phyloP scores from a whole-genome alignment of 257 asterid genomes.

The Solanum chmielewskii region DNA sequence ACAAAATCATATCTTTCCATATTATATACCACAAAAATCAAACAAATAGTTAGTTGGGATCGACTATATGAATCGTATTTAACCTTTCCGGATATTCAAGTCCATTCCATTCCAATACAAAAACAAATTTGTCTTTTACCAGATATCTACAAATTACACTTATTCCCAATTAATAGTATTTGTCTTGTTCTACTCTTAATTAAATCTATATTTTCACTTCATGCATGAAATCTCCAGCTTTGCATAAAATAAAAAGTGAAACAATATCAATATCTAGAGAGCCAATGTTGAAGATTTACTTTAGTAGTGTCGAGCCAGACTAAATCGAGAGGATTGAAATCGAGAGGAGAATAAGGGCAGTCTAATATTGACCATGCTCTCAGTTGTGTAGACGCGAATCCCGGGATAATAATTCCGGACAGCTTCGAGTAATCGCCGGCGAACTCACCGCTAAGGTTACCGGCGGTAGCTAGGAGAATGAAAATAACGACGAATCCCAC shows the following conservation, averaged over 20 bases:
- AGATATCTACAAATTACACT: neutral
- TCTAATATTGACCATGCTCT: conserved; percentile 97
- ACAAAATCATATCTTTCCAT: neutral
- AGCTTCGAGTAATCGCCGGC: conserved; percentile 40
- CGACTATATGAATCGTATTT: neutral
- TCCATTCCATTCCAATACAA: neutral
- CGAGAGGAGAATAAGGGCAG: conserved; percentile 96
- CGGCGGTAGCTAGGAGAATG: conserved; percentile 24
- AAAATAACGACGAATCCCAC: conserved; percentile 15
- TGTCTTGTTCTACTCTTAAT: neutral
- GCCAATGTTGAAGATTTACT: conserved; percentile 29
- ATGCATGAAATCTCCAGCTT: neutral
- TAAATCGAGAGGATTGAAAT: conserved; percentile 94
- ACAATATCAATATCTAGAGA: neutral
- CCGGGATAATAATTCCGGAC: conserved; percentile 92
- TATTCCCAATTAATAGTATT: neutral
- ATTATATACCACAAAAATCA: neutral
- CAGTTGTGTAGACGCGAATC: conserved; percentile 94
- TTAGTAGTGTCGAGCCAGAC: conserved; percentile 98
- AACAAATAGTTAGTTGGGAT: neutral
- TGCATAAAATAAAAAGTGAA: neutral
- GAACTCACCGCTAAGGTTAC: conserved; percentile 25
- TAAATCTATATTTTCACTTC: neutral
- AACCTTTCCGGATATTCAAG: neutral
- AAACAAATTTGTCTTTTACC: neutral